A percentile compares a stretch with the other conserved stretches of the same genome.
phyloP scores from a whole-genome alignment of 768 basidiomycete genomes.

The Aureoboletus auriporus region DNA sequence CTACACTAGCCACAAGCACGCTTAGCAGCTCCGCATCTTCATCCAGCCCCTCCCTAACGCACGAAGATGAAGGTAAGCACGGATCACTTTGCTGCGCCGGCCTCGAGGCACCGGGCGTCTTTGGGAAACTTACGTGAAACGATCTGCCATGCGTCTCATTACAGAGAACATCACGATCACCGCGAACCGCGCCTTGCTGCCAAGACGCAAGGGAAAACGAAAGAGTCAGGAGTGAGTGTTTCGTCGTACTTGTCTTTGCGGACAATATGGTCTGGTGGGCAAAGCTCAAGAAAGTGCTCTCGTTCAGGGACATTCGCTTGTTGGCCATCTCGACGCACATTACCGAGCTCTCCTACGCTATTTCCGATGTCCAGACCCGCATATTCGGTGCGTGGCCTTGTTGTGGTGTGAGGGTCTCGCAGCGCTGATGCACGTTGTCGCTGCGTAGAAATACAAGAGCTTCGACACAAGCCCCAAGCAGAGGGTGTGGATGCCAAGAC shows the following conservation, averaged over 20 bases:
- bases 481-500: slow-evolving; percentile 49
- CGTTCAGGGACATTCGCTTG: slow-evolving; percentile 63
- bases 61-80: slow-evolving; percentile 61
- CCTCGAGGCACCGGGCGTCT: slow-evolving; percentile 23
- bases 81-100: slow-evolving; percentile 14
- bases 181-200: slow-evolving; percentile 39
- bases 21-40: slow-evolving; percentile 32
- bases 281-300: slow-evolving; percentile 23
- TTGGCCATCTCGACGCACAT: slow-evolving; percentile 81
- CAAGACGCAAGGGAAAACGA: slow-evolving; percentile 47
- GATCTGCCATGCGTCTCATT: slow-evolving; percentile 24
- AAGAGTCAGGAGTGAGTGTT: slow-evolving; percentile 65
- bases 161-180: slow-evolving; percentile 76
- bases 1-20: slow-evolving; percentile 13
- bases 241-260: slow-evolving; percentile 6
- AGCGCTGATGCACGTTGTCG: slow-evolving; percentile 10
- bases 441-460: slow-evolving; percentile 79
- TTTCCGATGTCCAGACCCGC: slow-evolving; percentile 87
- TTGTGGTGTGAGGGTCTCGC: neutral
- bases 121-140: slow-evolving; percentile 32
- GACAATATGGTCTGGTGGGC: slow-evolving; percentile 25
- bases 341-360: slow-evolving; percentile 80
- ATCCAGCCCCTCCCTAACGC: slow-evolving; percentile 51
- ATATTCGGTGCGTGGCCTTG: slow-evolving; percentile 63
- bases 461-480: slow-evolving; percentile 81